Conservation (phyloP, 441 rosid genomes). For the Mallotus repandus region DNA sequence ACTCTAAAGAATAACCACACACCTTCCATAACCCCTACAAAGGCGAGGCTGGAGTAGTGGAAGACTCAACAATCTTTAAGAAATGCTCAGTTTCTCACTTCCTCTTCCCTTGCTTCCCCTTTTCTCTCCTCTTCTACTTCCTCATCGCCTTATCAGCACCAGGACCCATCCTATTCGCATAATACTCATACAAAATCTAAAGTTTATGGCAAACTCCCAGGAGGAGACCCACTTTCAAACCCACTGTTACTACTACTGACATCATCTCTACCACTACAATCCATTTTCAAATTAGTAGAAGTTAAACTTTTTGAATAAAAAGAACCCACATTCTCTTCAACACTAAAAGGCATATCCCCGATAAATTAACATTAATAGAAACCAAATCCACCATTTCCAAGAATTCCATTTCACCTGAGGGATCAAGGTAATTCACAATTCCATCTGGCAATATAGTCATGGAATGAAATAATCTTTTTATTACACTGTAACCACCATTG, state of each 20-base stretch:
- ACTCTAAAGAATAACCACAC: constrained; percentile 18
- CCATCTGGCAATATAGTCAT: constrained; percentile 60
- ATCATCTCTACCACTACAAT: too few species aligned
- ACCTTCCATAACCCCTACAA: constrained; percentile 97
- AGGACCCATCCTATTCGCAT: constrained; percentile 75
- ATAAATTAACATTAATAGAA: constrained; percentile 66
- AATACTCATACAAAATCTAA: constrained; percentile 73
- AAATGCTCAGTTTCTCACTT: constrained; percentile 88
- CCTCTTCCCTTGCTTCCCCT: constrained; percentile 63
- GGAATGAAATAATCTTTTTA: constrained; percentile 61
- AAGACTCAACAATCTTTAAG: constrained; percentile 65
- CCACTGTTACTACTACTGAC: too few species aligned
- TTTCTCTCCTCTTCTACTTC: constrained; percentile 76
- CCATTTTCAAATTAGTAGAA: too few species aligned
- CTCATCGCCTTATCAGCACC: constrained; percentile 56
- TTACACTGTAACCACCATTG: constrained; percentile 46
- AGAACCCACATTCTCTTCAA: constrained; percentile 59
- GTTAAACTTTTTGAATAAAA: constrained; percentile 28
- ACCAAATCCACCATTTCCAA: constrained; percentile 44
- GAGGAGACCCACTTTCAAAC: constrained; percentile 35
- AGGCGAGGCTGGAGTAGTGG: constrained; percentile 61
- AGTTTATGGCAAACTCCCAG: constrained; percentile 58
- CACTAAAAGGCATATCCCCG: constrained; percentile 58
- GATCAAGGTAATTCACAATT: constrained; percentile 49
- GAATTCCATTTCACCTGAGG: constrained; percentile 34